Evolutionary conservation across 495 filamentous ascomycete genomes (phyloP).

Genomic region (Lasiosphaeria ovina): DNA sequence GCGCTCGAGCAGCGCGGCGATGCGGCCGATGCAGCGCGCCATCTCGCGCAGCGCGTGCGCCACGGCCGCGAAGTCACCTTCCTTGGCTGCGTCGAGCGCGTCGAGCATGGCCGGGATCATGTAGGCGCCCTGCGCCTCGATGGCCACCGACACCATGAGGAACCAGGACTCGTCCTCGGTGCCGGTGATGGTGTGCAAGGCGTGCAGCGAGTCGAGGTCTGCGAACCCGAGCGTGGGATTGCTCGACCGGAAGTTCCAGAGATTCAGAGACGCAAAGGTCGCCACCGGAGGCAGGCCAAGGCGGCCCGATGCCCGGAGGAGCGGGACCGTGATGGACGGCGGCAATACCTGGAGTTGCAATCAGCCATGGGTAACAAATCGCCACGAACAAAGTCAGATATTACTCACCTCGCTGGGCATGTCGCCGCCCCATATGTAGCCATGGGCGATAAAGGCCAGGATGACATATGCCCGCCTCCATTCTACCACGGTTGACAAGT

Average conservation of each 20-base stretch:
- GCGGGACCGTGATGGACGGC: slow-evolving; percentile 73
- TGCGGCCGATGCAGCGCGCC: slow-evolving; percentile 66
- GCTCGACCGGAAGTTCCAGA: slow-evolving; percentile 81
- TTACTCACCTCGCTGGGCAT: slow-evolving; percentile 32
- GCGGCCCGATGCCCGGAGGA: slow-evolving; percentile 69
- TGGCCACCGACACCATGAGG: slow-evolving; percentile 88
- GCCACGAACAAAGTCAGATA: slow-evolving; percentile 2
- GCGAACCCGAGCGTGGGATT: slow-evolving; percentile 50
- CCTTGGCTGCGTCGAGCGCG: slow-evolving; percentile 66
- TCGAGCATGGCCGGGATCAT: slow-evolving; percentile 78
- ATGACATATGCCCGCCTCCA: slow-evolving; percentile 86
- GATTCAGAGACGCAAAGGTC: slow-evolving; percentile 80
- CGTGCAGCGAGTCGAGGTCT: slow-evolving; percentile 68
- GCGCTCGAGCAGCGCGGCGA: slow-evolving; percentile 63
- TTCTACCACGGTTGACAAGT: slow-evolving; percentile 64
- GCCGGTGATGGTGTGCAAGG: slow-evolving; percentile 84
- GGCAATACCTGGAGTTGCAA: slow-evolving; percentile 55
- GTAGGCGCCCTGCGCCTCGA: slow-evolving; percentile 81
- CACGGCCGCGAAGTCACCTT: slow-evolving; percentile 57
- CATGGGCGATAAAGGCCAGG: slow-evolving; percentile 77
- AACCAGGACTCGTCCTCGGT: slow-evolving; percentile 97
- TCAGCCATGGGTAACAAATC: neutral
- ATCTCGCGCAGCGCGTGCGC: slow-evolving; percentile 63
- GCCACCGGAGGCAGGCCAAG: slow-evolving; percentile 85
- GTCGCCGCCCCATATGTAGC: slow-evolving; percentile 69